Percentiles rank a stretch among this genome's conserved stretches.
Conservation (phyloP, 306 rosid genomes). For the Cyamopsis tetragonoloba region DNA sequence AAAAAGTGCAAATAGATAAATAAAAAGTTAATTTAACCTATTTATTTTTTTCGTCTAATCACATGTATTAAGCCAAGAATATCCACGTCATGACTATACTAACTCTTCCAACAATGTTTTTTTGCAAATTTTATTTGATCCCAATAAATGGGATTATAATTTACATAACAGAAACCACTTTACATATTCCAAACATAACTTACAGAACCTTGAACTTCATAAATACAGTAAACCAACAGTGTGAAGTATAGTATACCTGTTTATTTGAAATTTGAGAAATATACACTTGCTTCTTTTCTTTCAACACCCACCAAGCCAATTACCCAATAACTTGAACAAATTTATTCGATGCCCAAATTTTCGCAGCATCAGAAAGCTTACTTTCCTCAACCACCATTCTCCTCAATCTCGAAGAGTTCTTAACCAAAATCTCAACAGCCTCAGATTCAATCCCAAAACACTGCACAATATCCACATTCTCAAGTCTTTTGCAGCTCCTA, state of each 20-base stretch:
- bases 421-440: conserved; percentile 48
- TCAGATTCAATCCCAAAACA: conserved; percentile 55
- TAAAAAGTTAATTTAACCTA: too few species aligned
- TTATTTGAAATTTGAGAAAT: conserved; percentile 28
- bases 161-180: background rate
- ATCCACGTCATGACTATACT: too few species aligned
- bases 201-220: conserved; percentile 19
- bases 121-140: background rate
- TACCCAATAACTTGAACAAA: conserved; percentile 49
- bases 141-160: background rate
- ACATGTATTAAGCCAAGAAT: too few species aligned
- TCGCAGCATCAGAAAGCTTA: conserved; percentile 61
- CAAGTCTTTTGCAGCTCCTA: conserved; percentile 57
- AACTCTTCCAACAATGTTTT: too few species aligned
- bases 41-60: too few species aligned
- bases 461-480: conserved; percentile 56
- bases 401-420: conserved; percentile 49
- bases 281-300: conserved; percentile 23
- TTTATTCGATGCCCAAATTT: conserved; percentile 45
- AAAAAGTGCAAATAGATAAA: too few species aligned
- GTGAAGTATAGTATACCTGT: conserved; percentile 27
- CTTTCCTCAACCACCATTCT: conserved; percentile 57
- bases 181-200: conserved; percentile 1
- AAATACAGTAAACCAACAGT: background rate
- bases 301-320: conserved; percentile 16